Evolutionary conservation across 1,139 yeast species (phyloP).

Genomic region (Eremothecium sinecaudum): DNA sequence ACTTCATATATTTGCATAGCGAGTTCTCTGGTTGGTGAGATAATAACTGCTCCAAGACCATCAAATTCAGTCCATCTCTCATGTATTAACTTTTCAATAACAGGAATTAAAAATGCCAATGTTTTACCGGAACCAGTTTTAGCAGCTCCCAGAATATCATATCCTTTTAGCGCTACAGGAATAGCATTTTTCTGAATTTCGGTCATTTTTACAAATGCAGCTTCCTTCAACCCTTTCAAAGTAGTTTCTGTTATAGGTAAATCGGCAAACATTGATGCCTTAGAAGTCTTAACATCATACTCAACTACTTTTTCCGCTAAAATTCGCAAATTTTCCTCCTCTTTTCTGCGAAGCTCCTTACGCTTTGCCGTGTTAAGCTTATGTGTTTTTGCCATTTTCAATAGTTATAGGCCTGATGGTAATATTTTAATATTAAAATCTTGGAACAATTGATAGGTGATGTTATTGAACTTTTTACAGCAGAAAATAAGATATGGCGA

Average conservation of each 20-base stretch:
- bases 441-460: no score
- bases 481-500: no score
- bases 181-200: constrained; percentile 80
- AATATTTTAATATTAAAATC: no score
- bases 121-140: constrained; percentile 97
- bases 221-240: constrained; percentile 60
- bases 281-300: constrained; percentile 36
- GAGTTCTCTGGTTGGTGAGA: constrained; percentile 89
- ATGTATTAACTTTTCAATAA: constrained; percentile 60
- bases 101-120: constrained; percentile 80
- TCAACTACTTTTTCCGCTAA: constrained; percentile 43
- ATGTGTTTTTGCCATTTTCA: constrained; percentile 36
- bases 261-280: constrained; percentile 45
- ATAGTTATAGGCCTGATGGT: background rate
- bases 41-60: constrained; percentile 86
- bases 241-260: constrained; percentile 67
- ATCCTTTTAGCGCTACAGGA: constrained; percentile 66
- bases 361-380: constrained; percentile 36
- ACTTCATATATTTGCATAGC: constrained; percentile 94
- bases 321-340: constrained; percentile 38
- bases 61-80: constrained; percentile 79
- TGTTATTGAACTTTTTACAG: no score
- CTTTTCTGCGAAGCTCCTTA: constrained; percentile 34
- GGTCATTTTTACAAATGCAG: constrained; percentile 66
- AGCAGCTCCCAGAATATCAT: constrained; percentile 87